Percentiles rank a stretch among this genome's conserved stretches.
These are phyloP conservation scores for Aristolochia contorta DNA, from an alignment of 164 flowering plant species.

Conservation along the genomic window DNA sequence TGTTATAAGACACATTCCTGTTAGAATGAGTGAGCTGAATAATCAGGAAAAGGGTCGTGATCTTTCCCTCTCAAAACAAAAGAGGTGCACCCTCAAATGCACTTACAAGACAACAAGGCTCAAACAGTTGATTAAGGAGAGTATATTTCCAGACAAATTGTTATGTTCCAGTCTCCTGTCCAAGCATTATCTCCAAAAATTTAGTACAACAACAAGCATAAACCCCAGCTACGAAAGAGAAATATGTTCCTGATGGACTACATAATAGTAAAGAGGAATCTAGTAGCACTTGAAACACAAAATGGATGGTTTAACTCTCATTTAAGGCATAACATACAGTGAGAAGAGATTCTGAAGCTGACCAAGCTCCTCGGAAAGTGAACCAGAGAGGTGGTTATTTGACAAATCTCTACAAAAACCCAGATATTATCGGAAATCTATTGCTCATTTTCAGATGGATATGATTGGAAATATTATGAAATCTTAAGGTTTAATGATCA, in stretches of 20 bases:
- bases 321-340: slow-evolving; percentile 41
- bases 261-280: too few relatives aligned
- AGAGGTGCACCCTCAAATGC: not conserved
- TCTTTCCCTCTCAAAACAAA: not conserved
- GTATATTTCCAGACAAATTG: slow-evolving; percentile 62
- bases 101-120: slow-evolving; percentile 69
- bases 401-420: slow-evolving; percentile 66
- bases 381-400: slow-evolving; percentile 55
- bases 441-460: too few relatives aligned
- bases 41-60: too few relatives aligned
- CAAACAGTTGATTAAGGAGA: slow-evolving; percentile 46
- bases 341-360: slow-evolving; percentile 71
- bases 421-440: not conserved
- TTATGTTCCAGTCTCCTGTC: slow-evolving; percentile 65
- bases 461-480: too few relatives aligned
- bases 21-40: not conserved
- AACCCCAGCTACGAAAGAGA: too few relatives aligned
- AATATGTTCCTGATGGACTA: too few relatives aligned
- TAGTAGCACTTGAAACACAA: too few relatives aligned
- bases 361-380: slow-evolving; percentile 69
- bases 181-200: not conserved
- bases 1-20: slow-evolving; percentile 90
- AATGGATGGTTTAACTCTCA: not conserved
- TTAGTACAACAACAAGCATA: not conserved
- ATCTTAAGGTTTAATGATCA: too few relatives aligned